A percentile compares a stretch with the other conserved stretches of the same genome.
Evolutionary conservation across 768 basidiomycete genomes (phyloP).

Genomic region (Krasilnikovozyma curviuscula): DNA sequence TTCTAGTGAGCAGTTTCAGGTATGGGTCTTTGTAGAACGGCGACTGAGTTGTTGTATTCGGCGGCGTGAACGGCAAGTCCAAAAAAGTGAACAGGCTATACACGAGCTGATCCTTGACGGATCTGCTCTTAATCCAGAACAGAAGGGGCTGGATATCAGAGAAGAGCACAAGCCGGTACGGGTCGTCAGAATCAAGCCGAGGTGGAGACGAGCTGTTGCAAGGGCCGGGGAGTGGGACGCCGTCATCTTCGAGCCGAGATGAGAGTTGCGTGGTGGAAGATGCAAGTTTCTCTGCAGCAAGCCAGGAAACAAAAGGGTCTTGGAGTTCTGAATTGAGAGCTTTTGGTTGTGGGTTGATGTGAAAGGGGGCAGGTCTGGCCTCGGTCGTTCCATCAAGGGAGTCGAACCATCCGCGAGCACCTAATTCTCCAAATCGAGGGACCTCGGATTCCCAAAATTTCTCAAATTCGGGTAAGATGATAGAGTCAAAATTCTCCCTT

Average conservation of each 20-base stretch:
- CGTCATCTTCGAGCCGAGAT: neutral
- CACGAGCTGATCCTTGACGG: constrained; percentile 23
- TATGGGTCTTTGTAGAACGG: constrained; percentile 24
- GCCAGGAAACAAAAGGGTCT: neutral
- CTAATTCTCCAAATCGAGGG: constrained; percentile 26
- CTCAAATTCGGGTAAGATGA: constrained; percentile 16
- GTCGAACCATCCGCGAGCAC: constrained; percentile 23
- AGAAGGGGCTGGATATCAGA: constrained; percentile 26
- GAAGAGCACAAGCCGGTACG: constrained; percentile 27
- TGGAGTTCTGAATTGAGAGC: neutral
- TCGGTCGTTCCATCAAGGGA: neutral
- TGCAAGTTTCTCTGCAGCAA: neutral
- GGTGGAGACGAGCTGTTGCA: constrained; percentile 22
- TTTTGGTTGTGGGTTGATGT: neutral
- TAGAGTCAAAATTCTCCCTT: constrained; percentile 15
- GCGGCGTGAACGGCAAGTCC: constrained; percentile 25
- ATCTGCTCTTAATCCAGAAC: constrained; percentile 20
- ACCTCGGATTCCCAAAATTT: constrained; percentile 28
- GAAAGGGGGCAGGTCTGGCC: constrained; percentile 1
- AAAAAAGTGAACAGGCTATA: constrained; percentile 28
- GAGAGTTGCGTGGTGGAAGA: neutral
- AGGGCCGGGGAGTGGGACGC: constrained; percentile 12
- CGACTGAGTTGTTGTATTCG: constrained; percentile 23
- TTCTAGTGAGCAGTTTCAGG: constrained; percentile 12
- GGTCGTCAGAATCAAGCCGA: constrained; percentile 27